Percentiles rank a stretch among this genome's conserved stretches.
phyloP scores from a whole-genome alignment of 1,284 basidiomycete genomes.

The Ceratobasidium sp. region DNA sequence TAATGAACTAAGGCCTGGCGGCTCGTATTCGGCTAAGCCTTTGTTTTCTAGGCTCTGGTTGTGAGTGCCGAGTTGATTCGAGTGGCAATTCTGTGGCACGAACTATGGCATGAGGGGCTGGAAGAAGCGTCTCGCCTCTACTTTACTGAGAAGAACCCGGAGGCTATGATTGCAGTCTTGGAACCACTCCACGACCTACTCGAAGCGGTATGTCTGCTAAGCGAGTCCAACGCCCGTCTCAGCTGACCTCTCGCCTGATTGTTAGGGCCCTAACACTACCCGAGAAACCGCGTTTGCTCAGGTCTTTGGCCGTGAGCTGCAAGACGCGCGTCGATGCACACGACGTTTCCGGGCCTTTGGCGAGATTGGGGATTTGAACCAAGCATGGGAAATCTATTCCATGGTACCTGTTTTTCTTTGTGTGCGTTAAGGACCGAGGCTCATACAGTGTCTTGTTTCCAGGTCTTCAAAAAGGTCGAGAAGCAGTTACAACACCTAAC shows the following conservation, averaged over 20 bases:
- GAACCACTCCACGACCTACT: conserved; percentile 96
- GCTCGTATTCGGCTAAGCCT: neutral
- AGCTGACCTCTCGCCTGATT: neutral
- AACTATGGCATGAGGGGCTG: conserved; percentile 98
- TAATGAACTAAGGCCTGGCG: conserved; percentile 52
- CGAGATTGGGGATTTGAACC: conserved; percentile 92
- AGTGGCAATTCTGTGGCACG: conserved; percentile 99
- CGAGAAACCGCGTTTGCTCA: conserved; percentile 97
- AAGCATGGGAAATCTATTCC: conserved; percentile 99
- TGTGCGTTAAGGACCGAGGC: too few relatives aligned
- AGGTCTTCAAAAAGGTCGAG: conserved; percentile 97
- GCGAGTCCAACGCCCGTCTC: neutral
- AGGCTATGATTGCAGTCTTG: conserved; percentile 96
- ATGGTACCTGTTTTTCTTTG: conserved; percentile 62
- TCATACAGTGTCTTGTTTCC: conserved; percentile 13
- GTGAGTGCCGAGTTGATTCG: conserved; percentile 97
- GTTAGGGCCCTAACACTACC: conserved; percentile 90
- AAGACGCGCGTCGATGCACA: conserved; percentile 95
- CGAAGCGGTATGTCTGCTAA: conserved; percentile 75
- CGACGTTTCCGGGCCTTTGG: conserved; percentile 88
- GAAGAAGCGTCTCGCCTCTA: conserved; percentile 98
- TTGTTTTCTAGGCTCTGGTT: conserved; percentile 77
- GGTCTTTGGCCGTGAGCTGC: conserved; percentile 93
- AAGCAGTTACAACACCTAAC: conserved; percentile 93
- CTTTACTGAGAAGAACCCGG: conserved; percentile 99